Evolutionary conservation across 179 eudicot species (phyloP), one percentile per base, ranked within the genome.

Genomic region (Spergularia azorica): DNA sequence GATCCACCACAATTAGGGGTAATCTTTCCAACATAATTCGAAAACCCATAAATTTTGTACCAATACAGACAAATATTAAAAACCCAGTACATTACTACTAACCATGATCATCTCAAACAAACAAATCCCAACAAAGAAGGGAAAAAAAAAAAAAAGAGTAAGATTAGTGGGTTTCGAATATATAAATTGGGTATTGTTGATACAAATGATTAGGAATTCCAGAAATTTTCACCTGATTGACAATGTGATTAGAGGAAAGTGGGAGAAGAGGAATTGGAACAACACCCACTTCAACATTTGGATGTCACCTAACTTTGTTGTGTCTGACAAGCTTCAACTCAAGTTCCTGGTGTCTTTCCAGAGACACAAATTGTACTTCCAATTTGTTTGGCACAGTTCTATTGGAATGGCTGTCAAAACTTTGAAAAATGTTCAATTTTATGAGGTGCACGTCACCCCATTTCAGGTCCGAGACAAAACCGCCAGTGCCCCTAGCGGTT

Each of bases 211-310:
- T 9, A 26, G 5, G 3, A 46, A 14, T 21, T 20, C 3, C 0
- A 60, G 54, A 52, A 43, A 9, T 10, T 50, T 59, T 26, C 32
- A 89, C 92, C 92, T 89, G 78, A 89, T 85, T 51, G 88, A 87
- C 9, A 80, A 78, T 55, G 80, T 65, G 9, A 48, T 41, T 10
- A 72, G 59, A 48, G 83, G 69, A 13, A 80, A 54, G 6, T 36
- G 83, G 76, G 80, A 50, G 68, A 85, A 9, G 9, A 79, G n/a
- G 0, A 84, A 51, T 3, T 71, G 68, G 46, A 82, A 20, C 7
- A 82, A 41, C 2, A 68, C 13, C 67, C 58, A 80, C 32, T 39
- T 71, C 69, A 67, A 32, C 50, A 26, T 41, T 64, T 73, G 66
- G 16, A 52, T 14, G 48, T 65, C n/a, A 6, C 65, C 3, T 39